These are phyloP conservation scores for Helotiales sp. DNA, from an alignment of 2,329 filamentous ascomycete species.

Conservation along the genomic window DNA sequence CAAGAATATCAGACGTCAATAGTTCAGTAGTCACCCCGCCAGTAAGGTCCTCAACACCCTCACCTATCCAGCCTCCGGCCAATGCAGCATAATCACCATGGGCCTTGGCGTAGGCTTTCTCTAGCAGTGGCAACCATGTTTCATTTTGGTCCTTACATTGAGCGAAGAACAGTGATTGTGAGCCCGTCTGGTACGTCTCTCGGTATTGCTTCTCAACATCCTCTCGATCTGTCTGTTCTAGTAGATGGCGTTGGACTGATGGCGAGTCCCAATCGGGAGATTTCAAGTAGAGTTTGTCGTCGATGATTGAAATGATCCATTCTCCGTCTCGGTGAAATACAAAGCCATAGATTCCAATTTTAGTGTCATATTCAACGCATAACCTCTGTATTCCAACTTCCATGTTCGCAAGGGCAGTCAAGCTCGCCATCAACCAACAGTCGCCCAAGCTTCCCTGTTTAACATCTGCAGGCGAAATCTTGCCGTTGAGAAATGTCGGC, in stretches of 20 bases:
- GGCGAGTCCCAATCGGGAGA: conserved; percentile 81
- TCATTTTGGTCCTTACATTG: conserved; percentile 76
- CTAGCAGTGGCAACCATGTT: conserved; percentile 78
- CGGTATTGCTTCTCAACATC: conserved; percentile 67
- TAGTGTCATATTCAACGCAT: conserved; percentile 69
- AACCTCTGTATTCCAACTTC: conserved; percentile 68
- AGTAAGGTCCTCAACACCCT: conserved; percentile 60
- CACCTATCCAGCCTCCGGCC: conserved; percentile 67
- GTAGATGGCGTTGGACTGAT: conserved; percentile 70
- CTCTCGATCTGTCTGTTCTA: conserved; percentile 73
- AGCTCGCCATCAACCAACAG: conserved; percentile 82
- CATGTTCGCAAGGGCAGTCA: conserved; percentile 76
- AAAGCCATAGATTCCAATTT: conserved; percentile 1
- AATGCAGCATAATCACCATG: conserved; percentile 78
- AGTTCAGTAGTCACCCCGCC: conserved; percentile 72
- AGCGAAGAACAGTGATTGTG: conserved; percentile 76
- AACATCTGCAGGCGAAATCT: conserved; percentile 75
- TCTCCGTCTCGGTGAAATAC: conserved; percentile 61
- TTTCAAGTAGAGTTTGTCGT: conserved; percentile 85
- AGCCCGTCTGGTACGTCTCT: conserved; percentile 50
- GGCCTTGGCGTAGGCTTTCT: conserved; percentile 83
- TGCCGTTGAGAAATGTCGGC: conserved; percentile 76
- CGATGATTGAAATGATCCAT: conserved; percentile 89
- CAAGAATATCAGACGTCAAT: conserved; percentile 69
- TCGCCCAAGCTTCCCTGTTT: conserved; percentile 77